Base-by-base conservation (phyloP, 768 basidiomycete species). In the Piloderma croceum region DNA sequence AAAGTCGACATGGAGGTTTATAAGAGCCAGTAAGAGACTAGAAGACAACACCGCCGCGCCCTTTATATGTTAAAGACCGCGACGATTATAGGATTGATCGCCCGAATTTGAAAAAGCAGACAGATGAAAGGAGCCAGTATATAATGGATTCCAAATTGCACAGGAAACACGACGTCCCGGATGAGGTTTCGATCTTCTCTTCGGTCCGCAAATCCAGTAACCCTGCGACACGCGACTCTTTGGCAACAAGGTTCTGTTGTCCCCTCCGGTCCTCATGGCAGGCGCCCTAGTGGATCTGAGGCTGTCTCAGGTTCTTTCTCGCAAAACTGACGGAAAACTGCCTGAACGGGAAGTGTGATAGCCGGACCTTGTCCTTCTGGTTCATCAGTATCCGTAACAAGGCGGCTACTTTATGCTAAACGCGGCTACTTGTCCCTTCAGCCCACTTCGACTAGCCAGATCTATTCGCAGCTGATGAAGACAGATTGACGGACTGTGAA, bases 1-100 rank as follows among this genome's bases (percentile, higher is more conserved):
- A 79, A 35, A 60, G 39, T 41, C 39, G 62, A 51, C 60, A 62
- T 60, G 36, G 43, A 44, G 31, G 31, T 34, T n/a, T n/a, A n/a
- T n/a, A n/a, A n/a, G n/a, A 36, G 35, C 47, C 41, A 47, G 38
- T 33, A 25, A 34, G 36, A 34, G 25, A 38, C 31, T 27, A 45
- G 42, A 41, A 37, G 13, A 18, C 31, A 34, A 44, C 31, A 31
- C 24, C 25, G 35, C 17, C 11, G 15, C 15, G 48, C 19, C 31
- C 47, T 60, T 58, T 52, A 60, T 59, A 58, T 44, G 48, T 7
- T 17, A n/a, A n/a, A 18, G 25, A 36, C 17, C 21, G 25, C 17
- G 35, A 21, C 35, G 22, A 17, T 33, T 33, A 33, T 17, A 33
- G 15, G 35, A 36, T 36, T 24, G 35, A 9, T 21, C 21, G 25